Conservation (phyloP, 2,329 filamentous ascomycete genomes). For the Rachicladosporium sp. region DNA sequence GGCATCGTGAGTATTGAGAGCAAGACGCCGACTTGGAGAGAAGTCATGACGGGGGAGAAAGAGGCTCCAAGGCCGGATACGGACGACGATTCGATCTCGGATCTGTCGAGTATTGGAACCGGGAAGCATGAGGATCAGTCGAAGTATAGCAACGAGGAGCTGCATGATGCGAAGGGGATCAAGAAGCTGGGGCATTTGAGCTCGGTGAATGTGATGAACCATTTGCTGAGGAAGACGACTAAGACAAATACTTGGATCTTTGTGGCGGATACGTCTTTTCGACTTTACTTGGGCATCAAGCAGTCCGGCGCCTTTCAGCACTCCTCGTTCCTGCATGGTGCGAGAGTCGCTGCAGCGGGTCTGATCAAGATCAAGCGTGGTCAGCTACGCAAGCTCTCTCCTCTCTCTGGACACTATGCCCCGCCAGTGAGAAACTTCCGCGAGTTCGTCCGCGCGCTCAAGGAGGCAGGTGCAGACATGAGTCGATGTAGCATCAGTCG, state of each 20-base stretch:
- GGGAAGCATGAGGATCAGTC: slow-evolving; percentile 49
- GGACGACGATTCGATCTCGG: slow-evolving; percentile 15
- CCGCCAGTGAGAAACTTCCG: slow-evolving; percentile 74
- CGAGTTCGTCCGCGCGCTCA: slow-evolving; percentile 62
- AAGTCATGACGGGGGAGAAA: slow-evolving; percentile 22
- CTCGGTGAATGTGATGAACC: slow-evolving; percentile 63
- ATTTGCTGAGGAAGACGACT: slow-evolving; percentile 63
- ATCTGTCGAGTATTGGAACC: slow-evolving; percentile 29
- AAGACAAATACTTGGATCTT: slow-evolving; percentile 92
- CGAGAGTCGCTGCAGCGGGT: slow-evolving; percentile 69
- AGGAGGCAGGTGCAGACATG: slow-evolving; percentile 66
- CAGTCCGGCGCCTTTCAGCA: slow-evolving; percentile 81
- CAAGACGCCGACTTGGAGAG: slow-evolving; percentile 30
- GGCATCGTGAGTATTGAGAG: slow-evolving; percentile 39
- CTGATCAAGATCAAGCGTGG: slow-evolving; percentile 77
- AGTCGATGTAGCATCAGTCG: slow-evolving; percentile 65
- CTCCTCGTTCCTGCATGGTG: slow-evolving; percentile 75
- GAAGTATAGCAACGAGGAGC: slow-evolving; percentile 52
- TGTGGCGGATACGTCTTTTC: slow-evolving; percentile 72
- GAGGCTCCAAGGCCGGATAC: slow-evolving; percentile 12
- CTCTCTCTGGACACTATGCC: slow-evolving; percentile 63
- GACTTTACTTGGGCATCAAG: slow-evolving; percentile 78
- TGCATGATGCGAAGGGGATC: slow-evolving; percentile 48
- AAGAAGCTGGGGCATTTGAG: slow-evolving; percentile 55
- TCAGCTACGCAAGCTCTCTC: slow-evolving; percentile 60